These are phyloP conservation scores for Salix udensis DNA, from an alignment of 345 rosid genomes.

Conservation along the genomic window DNA sequence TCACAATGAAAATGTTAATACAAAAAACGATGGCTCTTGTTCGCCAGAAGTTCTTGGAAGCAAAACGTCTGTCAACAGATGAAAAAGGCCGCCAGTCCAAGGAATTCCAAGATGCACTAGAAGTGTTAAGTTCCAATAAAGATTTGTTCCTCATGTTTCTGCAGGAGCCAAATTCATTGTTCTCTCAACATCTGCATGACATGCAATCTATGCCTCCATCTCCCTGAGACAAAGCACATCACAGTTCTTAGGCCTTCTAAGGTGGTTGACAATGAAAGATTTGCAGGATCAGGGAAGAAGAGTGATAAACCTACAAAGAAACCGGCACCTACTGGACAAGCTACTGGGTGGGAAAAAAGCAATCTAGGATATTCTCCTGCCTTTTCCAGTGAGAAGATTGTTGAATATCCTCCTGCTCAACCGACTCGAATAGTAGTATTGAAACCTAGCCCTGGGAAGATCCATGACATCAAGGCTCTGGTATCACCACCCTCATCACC, in stretches of 20 bases:
- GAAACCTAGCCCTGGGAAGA: conserved; percentile 74
- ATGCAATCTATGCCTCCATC: conserved; percentile 54
- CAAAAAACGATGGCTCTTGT: conserved; percentile 69
- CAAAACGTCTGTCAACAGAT: conserved; percentile 66
- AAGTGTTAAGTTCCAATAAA: conserved; percentile 68
- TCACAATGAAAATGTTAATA: conserved; percentile 26
- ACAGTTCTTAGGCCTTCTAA: conserved; percentile 87
- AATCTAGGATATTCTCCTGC: conserved; percentile 39
- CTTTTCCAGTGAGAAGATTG: conserved; percentile 34
- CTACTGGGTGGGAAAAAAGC: conserved; percentile 40
- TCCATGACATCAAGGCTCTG: conserved; percentile 42
- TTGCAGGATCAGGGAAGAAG: conserved; percentile 41
- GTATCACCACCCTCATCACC: conserved; percentile 52
- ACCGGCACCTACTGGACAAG: conserved; percentile 35
- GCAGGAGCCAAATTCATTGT: conserved; percentile 69
- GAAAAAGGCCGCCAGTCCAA: conserved; percentile 70
- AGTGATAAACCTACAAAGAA: conserved; percentile 44
- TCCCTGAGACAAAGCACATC: conserved; percentile 69
- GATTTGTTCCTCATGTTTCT: conserved; percentile 68
- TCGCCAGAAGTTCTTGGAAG: conserved; percentile 83
- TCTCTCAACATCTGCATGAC: conserved; percentile 51
- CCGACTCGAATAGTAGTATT: conserved; percentile 84
- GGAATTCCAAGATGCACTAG: conserved; percentile 81
- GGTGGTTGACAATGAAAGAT: conserved; percentile 52
- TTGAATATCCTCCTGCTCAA: conserved; percentile 55